Base-by-base conservation (phyloP, 352 stramenopile species). In the Pythium biforme region DNA sequence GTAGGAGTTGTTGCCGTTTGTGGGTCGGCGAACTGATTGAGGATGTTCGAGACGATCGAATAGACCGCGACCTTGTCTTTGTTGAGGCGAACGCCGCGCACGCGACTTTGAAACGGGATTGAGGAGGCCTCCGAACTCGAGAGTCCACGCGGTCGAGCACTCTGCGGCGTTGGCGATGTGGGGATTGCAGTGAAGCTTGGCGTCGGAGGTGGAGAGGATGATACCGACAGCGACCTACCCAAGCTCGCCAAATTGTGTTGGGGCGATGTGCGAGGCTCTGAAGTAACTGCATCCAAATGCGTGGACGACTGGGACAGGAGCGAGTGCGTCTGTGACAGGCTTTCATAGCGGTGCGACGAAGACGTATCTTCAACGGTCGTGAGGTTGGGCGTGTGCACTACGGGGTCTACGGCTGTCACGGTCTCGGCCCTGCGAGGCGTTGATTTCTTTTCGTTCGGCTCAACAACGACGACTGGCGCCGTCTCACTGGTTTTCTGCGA, bases 31-130 rank as follows among this genome's bases (percentile, higher is more conserved):
- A 40, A 12, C n/a, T 64, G 37, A 17, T 60, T 25, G 14, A 72
- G 53, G 25, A 86, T 27, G 26, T 58, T 81, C 1, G 78, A 84
- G 52, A 78, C 69, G 55, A 88, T 76, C 22, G 75, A 81, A 62
- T 90, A 90, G 0, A 88, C 40, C 0, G 81, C 78, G 39, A 88
- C 64, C 11, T 75, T 78, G 33, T 77, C 61, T 49, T 74, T 72
- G 46, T 73, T 86, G 26, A 90, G 55, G 17, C 76, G 78, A 9
- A 90, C 78, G 10, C 79, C 70, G 11, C 75, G 66, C 25, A 90
- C 78, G 17, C 75, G 80, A 52, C 71, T 87, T 26, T 86, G 73
- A 12, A 88, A 60, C 4, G 71, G 57, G 55, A 55, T 17, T 45
- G 64, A 47, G 47, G 55, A 27, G 26, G 56, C 15, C 20, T 68